Conservation (phyloP, 2,329 filamentous ascomycete genomes). For the Phaeosphaeria sp. region DNA sequence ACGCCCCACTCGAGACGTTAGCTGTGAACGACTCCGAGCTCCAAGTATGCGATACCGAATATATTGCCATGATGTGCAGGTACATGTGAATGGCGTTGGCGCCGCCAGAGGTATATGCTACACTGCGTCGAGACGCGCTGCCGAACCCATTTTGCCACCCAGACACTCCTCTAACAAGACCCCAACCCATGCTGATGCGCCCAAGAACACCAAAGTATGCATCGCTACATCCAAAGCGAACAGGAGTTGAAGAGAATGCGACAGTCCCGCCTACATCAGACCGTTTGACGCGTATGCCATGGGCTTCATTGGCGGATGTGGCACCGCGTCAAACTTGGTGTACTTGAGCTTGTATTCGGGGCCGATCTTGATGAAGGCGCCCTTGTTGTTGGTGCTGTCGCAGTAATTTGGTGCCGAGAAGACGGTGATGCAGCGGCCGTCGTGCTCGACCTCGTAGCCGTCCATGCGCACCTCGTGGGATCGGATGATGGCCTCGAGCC, state of each 20-base stretch:
- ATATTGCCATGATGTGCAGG: not conserved
- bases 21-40: not conserved
- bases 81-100: not conserved
- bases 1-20: not conserved
- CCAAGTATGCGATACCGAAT: not conserved
- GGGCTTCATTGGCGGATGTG: conserved; percentile 92
- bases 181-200: conserved; percentile 38
- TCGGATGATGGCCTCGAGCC: conserved; percentile 91
- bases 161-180: conserved; percentile 21
- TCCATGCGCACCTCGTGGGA: conserved; percentile 99
- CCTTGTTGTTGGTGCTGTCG: conserved; percentile 97
- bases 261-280: conserved; percentile 65
- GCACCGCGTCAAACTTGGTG: conserved; percentile 94
- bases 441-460: conserved; percentile 98
- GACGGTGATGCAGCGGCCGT: conserved; percentile 96
- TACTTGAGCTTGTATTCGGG: conserved; percentile 90
- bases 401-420: conserved; percentile 98
- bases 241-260: conserved; percentile 9
- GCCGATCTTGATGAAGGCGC: conserved; percentile 96
- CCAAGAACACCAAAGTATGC: conserved; percentile 47
- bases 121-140: conserved; percentile 4
- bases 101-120: conserved; percentile 5
- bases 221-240: conserved; percentile 36
- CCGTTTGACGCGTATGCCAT: conserved; percentile 91
- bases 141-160: conserved; percentile 3